A percentile compares a stretch with the other conserved stretches of the same genome.
Conservation (phyloP, 1,284 basidiomycete species). For the Coniophora puteana region DNA sequence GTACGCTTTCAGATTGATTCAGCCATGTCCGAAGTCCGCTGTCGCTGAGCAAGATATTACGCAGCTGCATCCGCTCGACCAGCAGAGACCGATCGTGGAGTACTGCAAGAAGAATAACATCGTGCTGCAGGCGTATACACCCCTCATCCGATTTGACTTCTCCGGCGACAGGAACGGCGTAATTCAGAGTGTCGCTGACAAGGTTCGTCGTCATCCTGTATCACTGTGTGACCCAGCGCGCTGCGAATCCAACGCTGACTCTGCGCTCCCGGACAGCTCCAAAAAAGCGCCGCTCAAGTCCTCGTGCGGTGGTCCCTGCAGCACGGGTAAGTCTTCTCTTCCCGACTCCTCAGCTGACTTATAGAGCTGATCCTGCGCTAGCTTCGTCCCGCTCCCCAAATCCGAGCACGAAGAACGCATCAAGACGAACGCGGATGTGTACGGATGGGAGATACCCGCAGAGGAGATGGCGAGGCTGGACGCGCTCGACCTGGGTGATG, state of each 20-base stretch:
- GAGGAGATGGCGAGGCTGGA: constrained; percentile 34
- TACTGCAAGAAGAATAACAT: constrained; percentile 44
- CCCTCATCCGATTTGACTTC: constrained; percentile 45
- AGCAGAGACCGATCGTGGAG: constrained; percentile 44
- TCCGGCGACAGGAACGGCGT: constrained; percentile 37
- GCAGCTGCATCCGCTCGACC: constrained; percentile 52
- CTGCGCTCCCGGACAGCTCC: constrained; percentile 33
- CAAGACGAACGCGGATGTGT: constrained; percentile 32
- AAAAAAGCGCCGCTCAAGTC: constrained; percentile 51
- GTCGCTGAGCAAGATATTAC: background rate
- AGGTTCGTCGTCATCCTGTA: constrained; percentile 31
- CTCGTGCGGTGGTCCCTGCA: constrained; percentile 65
- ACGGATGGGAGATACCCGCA: constrained; percentile 30
- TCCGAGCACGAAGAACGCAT: constrained; percentile 32
- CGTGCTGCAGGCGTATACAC: constrained; percentile 50
- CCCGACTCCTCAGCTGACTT: background rate
- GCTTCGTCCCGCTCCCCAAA: constrained; percentile 32
- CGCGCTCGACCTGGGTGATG: constrained; percentile 27
- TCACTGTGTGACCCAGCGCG: no score
- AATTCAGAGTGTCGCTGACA: constrained; percentile 39
- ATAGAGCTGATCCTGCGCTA: constrained; percentile 2
- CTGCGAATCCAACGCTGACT: no score
- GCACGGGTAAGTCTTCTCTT: constrained; percentile 39
- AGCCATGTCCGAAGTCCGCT: no score
- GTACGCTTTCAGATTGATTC: background rate